Conservation (phyloP, 2,329 filamentous ascomycete species). For the Colletotrichum sojae region DNA sequence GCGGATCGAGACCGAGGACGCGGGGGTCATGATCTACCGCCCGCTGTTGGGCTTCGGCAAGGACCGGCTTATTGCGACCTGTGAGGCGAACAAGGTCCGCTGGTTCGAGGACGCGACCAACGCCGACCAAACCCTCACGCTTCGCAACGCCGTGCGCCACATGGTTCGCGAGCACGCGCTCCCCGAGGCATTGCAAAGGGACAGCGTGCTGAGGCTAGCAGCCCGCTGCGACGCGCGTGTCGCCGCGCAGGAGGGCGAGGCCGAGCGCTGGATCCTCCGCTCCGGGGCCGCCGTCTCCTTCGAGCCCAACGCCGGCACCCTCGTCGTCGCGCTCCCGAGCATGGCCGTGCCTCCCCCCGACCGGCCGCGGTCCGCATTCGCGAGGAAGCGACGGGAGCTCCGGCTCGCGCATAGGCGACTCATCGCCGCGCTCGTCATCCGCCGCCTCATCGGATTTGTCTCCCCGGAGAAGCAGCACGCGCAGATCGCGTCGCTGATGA, state of each 20-base stretch:
- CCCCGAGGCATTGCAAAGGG: constrained; percentile 78
- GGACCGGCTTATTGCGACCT: constrained; percentile 80
- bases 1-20: constrained; percentile 67
- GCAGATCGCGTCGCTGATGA: constrained; percentile 60
- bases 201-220: constrained; percentile 74
- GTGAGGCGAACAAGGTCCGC: constrained; percentile 73
- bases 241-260: constrained; percentile 63
- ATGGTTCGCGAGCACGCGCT: constrained; percentile 71
- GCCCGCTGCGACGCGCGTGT: constrained; percentile 63
- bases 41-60: constrained; percentile 82
- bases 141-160: constrained; percentile 84
- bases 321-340: constrained; percentile 61
- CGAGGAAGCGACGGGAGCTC: constrained; percentile 41
- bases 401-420: constrained; percentile 56
- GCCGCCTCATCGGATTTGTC: constrained; percentile 64
- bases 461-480: constrained; percentile 63
- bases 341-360: constrained; percentile 45
- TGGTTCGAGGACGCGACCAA: constrained; percentile 95
- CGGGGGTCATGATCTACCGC: constrained; percentile 77
- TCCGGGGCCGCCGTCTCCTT: constrained; percentile 57
- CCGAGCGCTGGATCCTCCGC: constrained; percentile 64
- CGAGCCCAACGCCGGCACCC: constrained; percentile 63
- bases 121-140: constrained; percentile 79
- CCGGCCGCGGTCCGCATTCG: constrained; percentile 4
- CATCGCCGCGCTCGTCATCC: constrained; percentile 62